phyloP scores from a whole-genome alignment of 2,329 filamentous ascomycete species.

The Stemphylium beticola region DNA sequence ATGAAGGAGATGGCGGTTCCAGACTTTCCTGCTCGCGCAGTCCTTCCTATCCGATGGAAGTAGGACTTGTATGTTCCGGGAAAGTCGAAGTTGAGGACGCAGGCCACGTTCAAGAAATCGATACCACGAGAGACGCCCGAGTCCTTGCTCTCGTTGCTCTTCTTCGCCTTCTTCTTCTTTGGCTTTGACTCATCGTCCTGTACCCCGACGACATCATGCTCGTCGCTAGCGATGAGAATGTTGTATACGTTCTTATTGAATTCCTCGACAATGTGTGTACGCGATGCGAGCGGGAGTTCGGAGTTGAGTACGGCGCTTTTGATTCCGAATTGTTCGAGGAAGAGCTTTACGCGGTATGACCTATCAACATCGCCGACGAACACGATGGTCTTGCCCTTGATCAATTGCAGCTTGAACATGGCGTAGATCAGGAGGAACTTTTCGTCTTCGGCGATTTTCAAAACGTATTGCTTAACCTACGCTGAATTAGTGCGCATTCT shows the following conservation, averaged over 20 bases:
- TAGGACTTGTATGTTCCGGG: constrained; percentile 88
- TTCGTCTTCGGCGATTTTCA: constrained; percentile 94
- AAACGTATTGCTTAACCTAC: constrained; percentile 79
- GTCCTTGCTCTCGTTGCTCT: constrained; percentile 71
- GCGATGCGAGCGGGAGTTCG: constrained; percentile 89
- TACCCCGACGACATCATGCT: constrained; percentile 80
- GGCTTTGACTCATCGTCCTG: constrained; percentile 49
- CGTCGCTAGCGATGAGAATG: constrained; percentile 95
- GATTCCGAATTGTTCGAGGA: constrained; percentile 95
- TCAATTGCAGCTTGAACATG: constrained; percentile 91
- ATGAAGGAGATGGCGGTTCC: constrained; percentile 98
- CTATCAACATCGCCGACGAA: constrained; percentile 87
- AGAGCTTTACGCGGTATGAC: constrained; percentile 92
- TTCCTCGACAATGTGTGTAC: constrained; percentile 93
- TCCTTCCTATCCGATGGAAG: constrained; percentile 94
- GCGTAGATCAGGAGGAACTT: constrained; percentile 94
- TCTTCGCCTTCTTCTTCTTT: constrained; percentile 65
- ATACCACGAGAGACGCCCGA: constrained; percentile 96
- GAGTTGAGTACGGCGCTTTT: constrained; percentile 93
- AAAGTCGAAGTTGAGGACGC: constrained; percentile 94
- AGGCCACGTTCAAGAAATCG: constrained; percentile 87
- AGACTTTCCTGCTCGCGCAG: constrained; percentile 85
- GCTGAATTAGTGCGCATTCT: not conserved
- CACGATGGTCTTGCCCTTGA: constrained; percentile 89
- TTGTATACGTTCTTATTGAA: constrained; percentile 98